Evolutionary conservation across 768 basidiomycete species (phyloP), one percentile per base, ranked within the genome.

Genomic region (Leccinellum luteum): DNA sequence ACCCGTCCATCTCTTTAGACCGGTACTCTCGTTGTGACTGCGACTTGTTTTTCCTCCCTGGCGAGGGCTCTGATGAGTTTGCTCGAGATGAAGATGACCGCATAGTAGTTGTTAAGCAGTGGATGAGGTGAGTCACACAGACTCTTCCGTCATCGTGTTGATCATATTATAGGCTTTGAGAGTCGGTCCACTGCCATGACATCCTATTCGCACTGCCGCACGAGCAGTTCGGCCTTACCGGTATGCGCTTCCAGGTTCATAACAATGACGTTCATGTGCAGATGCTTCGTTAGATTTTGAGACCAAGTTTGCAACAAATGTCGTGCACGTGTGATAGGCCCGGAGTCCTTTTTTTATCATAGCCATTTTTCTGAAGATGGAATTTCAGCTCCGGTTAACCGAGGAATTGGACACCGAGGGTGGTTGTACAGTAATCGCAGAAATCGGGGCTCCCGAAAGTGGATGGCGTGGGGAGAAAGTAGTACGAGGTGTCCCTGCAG

Each of bases 21-120:
- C 69, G 69, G 30, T 73, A 71, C 27, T 60, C 65, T 53, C 69
- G 58, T 23, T 73, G 70, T 4, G 69, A 69, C 55, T 64, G 67
- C 23, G 52, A 51, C 45, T 69, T 67, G 49, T 58, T 64, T 44
- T 67, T 68, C 53, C n/a, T 69, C 10, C 49, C 14, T 9, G 64
- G 59, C 0, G 49, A 59, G 21, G 30, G 25, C 10, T 50, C 61
- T 13, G 67, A 19, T 43, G 57, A 1, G 35, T 19, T n/a, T 30
- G 15, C 6, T 38, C 23, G 61, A 48, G 57, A 57, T 41, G 67
- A 56, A 1, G 67, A 57, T 41, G 53, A 13, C 17, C 55, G 59
- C 66, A 67, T 69, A 25, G 43, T 5, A 35, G 57, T 19, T n/a
- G 57, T 19, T n/a, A 43, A 43, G 41, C 41, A 52, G n/a, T 45